Base-by-base conservation (phyloP, 805 yeast species). In the Candida jianshihensis region DNA sequence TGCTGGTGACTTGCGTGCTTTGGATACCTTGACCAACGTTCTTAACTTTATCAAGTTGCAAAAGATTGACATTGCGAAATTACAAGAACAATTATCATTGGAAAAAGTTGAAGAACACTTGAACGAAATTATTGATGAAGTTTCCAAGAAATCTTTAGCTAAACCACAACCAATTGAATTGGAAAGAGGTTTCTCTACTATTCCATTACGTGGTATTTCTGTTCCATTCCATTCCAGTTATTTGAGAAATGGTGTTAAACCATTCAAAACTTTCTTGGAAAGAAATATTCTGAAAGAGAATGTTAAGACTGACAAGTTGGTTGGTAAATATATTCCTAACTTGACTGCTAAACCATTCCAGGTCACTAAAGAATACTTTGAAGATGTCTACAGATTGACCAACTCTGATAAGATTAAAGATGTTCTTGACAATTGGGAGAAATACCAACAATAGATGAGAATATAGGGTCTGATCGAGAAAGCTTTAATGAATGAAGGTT, bases 161-260 rank as follows among this genome's bases (percentile, higher is more conserved):
- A 92, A 92, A 69, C 88, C 94, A 36, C 97, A 90, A 70, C 98
- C 98, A 52, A 86, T 92, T 60, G 95, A 88, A 38, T 73, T 94
- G 57, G 94, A 92, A 69, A 83, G 98, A 70, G 99, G 99, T 19
- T 90, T 86, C 53, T 97, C 99, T 29, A 90, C 92, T 55, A 92
- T 92, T 54, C 99, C 99, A 61, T 77, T 92, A 64, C 88, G 83
- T 73, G 98, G 98, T 53, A 92, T 92, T 49, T 87, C 96, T n/a
- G 99, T 92, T 60, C 99, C 99, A 45, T 92, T 92, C 97, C 99
- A 92, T 69, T 88, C 97, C 20, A 81, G 96, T n/a, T 92, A 94
- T 70, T 75, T 92, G 70, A 83, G 90, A 75, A 85, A 92, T 39
- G 99, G 99, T 68, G 99, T 92, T 42, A 90, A 89, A 68, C 98